A percentile compares a stretch with the other conserved stretches of the same genome.
phyloP scores from a whole-genome alignment of 345 rosid species.

The Physaria fendleri region DNA sequence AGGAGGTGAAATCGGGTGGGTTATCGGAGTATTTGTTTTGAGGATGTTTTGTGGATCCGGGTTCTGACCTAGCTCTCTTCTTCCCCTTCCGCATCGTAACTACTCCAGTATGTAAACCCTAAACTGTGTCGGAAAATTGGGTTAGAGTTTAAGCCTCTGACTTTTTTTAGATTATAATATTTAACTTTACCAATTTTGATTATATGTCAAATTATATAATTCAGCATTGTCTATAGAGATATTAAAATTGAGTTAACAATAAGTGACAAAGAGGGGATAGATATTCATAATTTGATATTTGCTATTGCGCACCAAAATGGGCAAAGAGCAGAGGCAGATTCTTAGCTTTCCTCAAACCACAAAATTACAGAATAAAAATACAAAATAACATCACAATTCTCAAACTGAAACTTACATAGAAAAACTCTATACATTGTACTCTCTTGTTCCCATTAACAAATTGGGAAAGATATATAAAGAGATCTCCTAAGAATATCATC shows the following conservation, averaged over 20 bases:
- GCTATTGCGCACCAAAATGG: not conserved
- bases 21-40: slow-evolving; percentile 62
- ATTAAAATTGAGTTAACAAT: too few relatives aligned
- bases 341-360: not conserved
- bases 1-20: slow-evolving; percentile 64
- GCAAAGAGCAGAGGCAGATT: not conserved
- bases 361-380: not conserved
- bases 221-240: too few relatives aligned
- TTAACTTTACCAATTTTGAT: too few relatives aligned
- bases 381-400: slow-evolving; percentile 10
- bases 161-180: too few relatives aligned
- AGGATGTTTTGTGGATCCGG: slow-evolving; percentile 53
- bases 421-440: slow-evolving; percentile 26
- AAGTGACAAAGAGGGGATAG: too few relatives aligned
- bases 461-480: not conserved
- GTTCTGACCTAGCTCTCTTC: slow-evolving; percentile 46
- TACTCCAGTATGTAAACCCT: not conserved
- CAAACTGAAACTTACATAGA: slow-evolving; percentile 1
- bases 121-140: not conserved
- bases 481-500: slow-evolving; percentile 22
- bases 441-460: slow-evolving; percentile 16
- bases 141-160: not conserved
- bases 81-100: slow-evolving; percentile 38
- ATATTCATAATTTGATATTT: too few relatives aligned
- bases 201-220: too few relatives aligned